These are phyloP conservation scores for Globisporangium apiculatum DNA, from an alignment of 352 stramenopile genomes.

Conservation along the genomic window DNA sequence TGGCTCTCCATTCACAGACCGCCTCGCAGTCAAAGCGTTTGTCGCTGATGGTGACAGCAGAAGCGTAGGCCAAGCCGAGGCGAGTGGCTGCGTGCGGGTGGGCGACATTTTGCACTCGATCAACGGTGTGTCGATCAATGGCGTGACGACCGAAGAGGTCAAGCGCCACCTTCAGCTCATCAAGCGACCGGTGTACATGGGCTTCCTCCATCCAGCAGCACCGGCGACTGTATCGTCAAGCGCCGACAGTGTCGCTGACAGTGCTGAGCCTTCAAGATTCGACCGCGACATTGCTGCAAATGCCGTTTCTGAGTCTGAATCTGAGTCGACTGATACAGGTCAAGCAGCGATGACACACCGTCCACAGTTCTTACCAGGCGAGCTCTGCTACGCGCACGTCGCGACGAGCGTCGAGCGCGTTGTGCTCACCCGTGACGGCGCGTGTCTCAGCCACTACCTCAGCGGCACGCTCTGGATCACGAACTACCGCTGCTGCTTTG, in stretches of 20 bases:
- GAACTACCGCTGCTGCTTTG: conserved; percentile 82
- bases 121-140: conserved; percentile 67
- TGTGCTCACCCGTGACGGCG: conserved; percentile 53
- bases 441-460: conserved; percentile 62
- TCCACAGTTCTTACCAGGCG: conserved; percentile 32
- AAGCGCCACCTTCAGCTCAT: conserved; percentile 74
- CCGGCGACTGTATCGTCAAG: conserved; percentile 13
- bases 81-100: conserved; percentile 48
- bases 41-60: conserved; percentile 14
- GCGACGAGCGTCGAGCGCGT: conserved; percentile 63
- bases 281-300: neutral
- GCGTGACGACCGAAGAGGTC: conserved; percentile 71
- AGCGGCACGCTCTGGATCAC: conserved; percentile 76
- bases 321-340: too few relatives aligned
- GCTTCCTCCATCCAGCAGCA: conserved; percentile 32
- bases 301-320: too few relatives aligned
- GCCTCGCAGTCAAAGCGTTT: conserved; percentile 76
- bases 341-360: too few relatives aligned
- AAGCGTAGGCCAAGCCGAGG: conserved; percentile 47
- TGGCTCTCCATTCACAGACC: conserved; percentile 33
- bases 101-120: conserved; percentile 75
- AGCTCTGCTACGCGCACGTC: conserved; percentile 75
- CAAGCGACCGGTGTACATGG: conserved; percentile 56
- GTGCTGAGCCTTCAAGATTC: neutral
- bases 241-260: conserved; percentile 10